Evolutionary conservation across 2,329 filamentous ascomycete species (phyloP).

Genomic region (Beauveria asiatica): DNA sequence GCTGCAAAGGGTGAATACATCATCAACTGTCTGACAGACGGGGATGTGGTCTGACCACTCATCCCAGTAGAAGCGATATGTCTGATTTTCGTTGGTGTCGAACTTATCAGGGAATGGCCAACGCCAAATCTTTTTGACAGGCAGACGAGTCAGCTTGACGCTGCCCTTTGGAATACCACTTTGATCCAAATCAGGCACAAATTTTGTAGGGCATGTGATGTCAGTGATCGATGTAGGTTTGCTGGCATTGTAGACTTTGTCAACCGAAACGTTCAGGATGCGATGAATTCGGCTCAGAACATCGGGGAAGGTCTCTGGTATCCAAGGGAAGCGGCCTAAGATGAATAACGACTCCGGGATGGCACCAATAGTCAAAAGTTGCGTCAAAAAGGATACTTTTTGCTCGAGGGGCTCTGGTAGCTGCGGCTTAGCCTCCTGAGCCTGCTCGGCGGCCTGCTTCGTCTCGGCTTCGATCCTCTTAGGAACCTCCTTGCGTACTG

Average conservation of each 20-base stretch:
- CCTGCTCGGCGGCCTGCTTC: constrained; percentile 36
- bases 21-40: constrained; percentile 80
- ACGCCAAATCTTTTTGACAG: constrained; percentile 59
- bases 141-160: constrained; percentile 51
- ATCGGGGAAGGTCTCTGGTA: constrained; percentile 76
- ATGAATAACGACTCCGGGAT: constrained; percentile 90
- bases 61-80: constrained; percentile 93
- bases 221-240: constrained; percentile 25
- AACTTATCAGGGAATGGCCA: constrained; percentile 79
- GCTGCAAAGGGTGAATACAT: constrained; percentile 78
- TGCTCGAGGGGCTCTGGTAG: constrained; percentile 73
- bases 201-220: constrained; percentile 34
- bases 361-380: constrained; percentile 82
- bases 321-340: constrained; percentile 85
- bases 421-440: constrained; percentile 39
- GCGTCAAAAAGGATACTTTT: constrained; percentile 76
- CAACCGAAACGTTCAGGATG: constrained; percentile 72
- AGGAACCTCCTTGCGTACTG: constrained; percentile 41
- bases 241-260: constrained; percentile 55
- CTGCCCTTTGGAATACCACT: constrained; percentile 59
- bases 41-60: constrained; percentile 95
- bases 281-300: constrained; percentile 75
- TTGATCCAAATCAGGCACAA: constrained; percentile 49
- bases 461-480: constrained; percentile 44
- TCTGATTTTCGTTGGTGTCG: constrained; percentile 65